These are phyloP conservation scores for Aspergillus avenaceus DNA, from an alignment of 495 filamentous ascomycete species.

Conservation along the genomic window DNA sequence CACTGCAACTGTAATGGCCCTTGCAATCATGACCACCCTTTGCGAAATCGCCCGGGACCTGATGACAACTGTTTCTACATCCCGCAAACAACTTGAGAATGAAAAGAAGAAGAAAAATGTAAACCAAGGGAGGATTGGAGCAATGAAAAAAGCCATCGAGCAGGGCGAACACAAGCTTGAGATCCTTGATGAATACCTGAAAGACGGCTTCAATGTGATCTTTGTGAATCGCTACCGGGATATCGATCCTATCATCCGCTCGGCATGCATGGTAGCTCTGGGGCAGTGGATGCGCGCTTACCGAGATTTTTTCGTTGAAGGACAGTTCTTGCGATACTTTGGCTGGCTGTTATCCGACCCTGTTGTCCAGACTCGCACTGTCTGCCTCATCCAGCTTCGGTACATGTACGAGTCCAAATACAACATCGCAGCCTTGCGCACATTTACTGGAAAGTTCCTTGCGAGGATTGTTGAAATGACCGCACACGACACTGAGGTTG, in stretches of 20 bases:
- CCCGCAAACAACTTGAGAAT: constrained; percentile 72
- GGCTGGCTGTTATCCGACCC: constrained; percentile 91
- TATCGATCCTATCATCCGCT: constrained; percentile 79
- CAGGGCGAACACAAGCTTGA: constrained; percentile 62
- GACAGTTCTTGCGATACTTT: constrained; percentile 82
- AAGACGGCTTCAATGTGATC: constrained; percentile 80
- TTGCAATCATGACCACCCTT: constrained; percentile 69
- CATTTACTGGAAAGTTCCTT: constrained; percentile 87
- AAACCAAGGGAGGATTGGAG: constrained; percentile 70
- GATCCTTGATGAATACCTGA: constrained; percentile 61
- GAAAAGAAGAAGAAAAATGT: constrained; percentile 71
- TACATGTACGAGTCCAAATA: constrained; percentile 71
- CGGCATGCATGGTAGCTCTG: constrained; percentile 78
- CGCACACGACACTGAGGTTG: constrained; percentile 69
- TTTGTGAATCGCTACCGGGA: constrained; percentile 96
- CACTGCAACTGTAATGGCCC: constrained; percentile 76
- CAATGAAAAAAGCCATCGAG: constrained; percentile 63
- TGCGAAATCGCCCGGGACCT: constrained; percentile 58
- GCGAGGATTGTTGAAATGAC: constrained; percentile 91
- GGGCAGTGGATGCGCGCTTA: constrained; percentile 82
- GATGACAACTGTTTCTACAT: constrained; percentile 65
- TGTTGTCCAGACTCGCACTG: constrained; percentile 60
- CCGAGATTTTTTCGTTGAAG: constrained; percentile 82
- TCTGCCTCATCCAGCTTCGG: constrained; percentile 76
- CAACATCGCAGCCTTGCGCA: constrained; percentile 70